These are phyloP conservation scores for Yarrowia keelungensis DNA, from an alignment of 805 yeast genomes.

Conservation along the genomic window DNA sequence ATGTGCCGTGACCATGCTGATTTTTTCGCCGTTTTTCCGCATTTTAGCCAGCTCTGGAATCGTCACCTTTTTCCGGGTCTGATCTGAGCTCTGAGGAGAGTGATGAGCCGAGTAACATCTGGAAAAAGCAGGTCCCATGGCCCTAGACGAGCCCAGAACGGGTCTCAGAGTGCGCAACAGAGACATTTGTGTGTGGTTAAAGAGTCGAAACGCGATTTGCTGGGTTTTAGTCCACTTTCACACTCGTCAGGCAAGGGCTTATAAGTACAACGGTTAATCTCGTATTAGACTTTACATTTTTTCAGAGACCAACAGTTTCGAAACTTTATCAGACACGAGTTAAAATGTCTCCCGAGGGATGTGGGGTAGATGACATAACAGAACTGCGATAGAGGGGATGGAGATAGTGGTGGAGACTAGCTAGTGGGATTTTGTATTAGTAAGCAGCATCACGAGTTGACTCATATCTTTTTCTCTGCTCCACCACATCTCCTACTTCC, in stretches of 20 bases:
- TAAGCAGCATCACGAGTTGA: no score
- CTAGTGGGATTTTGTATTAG: no score
- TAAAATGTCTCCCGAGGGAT: slow-evolving; percentile 9
- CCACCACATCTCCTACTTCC: no score
- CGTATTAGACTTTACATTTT: neutral
- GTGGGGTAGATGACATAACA: slow-evolving; percentile 25
- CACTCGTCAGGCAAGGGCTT: slow-evolving; percentile 1
- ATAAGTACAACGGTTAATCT: slow-evolving; percentile 13
- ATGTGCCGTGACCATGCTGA: slow-evolving; percentile 81
- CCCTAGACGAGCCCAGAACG: neutral
- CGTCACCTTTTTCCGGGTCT: slow-evolving; percentile 50
- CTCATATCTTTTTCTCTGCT: no score
- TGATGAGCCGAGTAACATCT: slow-evolving; percentile 32
- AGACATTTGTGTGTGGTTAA: neutral
- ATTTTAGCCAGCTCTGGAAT: slow-evolving; percentile 53
- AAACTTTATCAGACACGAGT: neutral
- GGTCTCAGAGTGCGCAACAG: slow-evolving; percentile 8
- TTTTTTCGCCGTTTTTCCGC: slow-evolving; percentile 51
- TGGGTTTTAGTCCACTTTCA: neutral
- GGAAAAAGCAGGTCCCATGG: neutral
- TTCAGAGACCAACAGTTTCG: slow-evolving; percentile 18
- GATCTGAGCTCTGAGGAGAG: slow-evolving; percentile 29
- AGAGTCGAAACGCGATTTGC: neutral
- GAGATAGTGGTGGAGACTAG: no score
- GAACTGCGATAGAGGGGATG: no score